Percentiles rank a stretch among this genome's conserved stretches.
phyloP scores from a whole-genome alignment of 768 basidiomycete genomes.

The Tylopilus vinaceipallidus region DNA sequence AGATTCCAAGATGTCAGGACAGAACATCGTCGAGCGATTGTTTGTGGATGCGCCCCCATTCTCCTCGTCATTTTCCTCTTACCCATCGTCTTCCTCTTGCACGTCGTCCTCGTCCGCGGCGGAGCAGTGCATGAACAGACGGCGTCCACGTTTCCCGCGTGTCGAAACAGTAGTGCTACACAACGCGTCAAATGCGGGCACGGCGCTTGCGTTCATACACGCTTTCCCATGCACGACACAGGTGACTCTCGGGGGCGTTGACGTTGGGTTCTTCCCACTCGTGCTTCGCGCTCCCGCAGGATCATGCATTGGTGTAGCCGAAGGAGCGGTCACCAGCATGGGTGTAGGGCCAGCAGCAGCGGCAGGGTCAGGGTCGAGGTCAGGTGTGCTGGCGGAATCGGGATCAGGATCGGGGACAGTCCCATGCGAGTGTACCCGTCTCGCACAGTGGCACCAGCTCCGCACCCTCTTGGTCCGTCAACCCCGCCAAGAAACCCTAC shows the following conservation, averaged over 20 bases:
- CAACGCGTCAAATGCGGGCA: conserved; percentile 23
- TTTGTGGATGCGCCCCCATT: conserved; percentile 14
- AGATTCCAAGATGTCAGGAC: conserved; percentile 28
- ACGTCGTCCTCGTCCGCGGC: neutral
- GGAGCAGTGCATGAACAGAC: conserved; percentile 4
- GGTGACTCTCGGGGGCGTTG: conserved; percentile 25
- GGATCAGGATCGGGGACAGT: neutral
- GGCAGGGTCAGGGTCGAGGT: neutral
- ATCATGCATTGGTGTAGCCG: neutral
- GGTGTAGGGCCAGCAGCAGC: neutral
- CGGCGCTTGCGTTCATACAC: conserved; percentile 24
- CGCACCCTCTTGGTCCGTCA: conserved; percentile 22
- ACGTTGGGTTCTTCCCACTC: conserved; percentile 24
- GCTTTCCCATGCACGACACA: conserved; percentile 25
- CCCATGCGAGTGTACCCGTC: conserved; percentile 3
- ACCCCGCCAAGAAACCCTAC: conserved; percentile 22
- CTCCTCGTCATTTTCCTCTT: neutral
- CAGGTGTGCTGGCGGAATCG: neutral
- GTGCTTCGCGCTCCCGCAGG: conserved; percentile 12
- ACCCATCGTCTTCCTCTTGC: conserved; percentile 1
- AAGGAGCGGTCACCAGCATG: neutral
- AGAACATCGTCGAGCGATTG: conserved; percentile 24
- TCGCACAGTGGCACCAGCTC: conserved; percentile 19
- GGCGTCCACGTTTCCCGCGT: conserved; percentile 24
- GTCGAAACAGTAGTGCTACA: conserved; percentile 29